phyloP scores from a whole-genome alignment of 768 basidiomycete species.

The Agaricus sinodeliciosus region DNA sequence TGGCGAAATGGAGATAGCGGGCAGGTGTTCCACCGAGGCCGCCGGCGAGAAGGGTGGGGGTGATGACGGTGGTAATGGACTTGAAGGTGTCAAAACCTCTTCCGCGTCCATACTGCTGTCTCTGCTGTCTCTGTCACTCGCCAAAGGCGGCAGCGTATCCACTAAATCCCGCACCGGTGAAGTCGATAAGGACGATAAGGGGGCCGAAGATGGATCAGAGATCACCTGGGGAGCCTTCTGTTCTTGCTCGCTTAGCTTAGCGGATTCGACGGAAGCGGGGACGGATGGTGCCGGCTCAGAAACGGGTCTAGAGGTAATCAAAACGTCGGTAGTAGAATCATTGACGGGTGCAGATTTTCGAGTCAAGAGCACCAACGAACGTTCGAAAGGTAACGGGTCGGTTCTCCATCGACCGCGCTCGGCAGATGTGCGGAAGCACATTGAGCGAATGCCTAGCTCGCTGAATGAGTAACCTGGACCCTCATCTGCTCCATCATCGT shows the following conservation, averaged over 20 bases:
- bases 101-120: slow-evolving; percentile 26
- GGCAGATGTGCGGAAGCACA: slow-evolving; percentile 48
- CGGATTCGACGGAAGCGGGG: slow-evolving; percentile 5
- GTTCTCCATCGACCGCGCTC: slow-evolving; percentile 56
- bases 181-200: slow-evolving; percentile 6
- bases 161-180: slow-evolving; percentile 11
- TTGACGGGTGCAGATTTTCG: slow-evolving; percentile 27
- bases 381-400: slow-evolving; percentile 35
- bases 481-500: slow-evolving; percentile 24
- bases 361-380: slow-evolving; percentile 15
- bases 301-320: slow-evolving; percentile 23
- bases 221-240: slow-evolving; percentile 5
- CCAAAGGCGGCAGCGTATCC: slow-evolving; percentile 21
- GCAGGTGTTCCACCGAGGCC: slow-evolving; percentile 30
- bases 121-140: slow-evolving; percentile 26
- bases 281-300: slow-evolving; percentile 31
- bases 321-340: slow-evolving; percentile 24
- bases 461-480: slow-evolving; percentile 23
- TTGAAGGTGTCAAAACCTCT: slow-evolving; percentile 18
- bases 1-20: slow-evolving; percentile 29
- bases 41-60: slow-evolving; percentile 36
- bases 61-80: slow-evolving; percentile 36
- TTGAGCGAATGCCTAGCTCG: slow-evolving; percentile 31
- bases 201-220: slow-evolving; percentile 11
- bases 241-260: slow-evolving; percentile 10